Evolutionary conservation across 2,329 filamentous ascomycete species (phyloP).

Genomic region (Trichoderma semiorbis): DNA sequence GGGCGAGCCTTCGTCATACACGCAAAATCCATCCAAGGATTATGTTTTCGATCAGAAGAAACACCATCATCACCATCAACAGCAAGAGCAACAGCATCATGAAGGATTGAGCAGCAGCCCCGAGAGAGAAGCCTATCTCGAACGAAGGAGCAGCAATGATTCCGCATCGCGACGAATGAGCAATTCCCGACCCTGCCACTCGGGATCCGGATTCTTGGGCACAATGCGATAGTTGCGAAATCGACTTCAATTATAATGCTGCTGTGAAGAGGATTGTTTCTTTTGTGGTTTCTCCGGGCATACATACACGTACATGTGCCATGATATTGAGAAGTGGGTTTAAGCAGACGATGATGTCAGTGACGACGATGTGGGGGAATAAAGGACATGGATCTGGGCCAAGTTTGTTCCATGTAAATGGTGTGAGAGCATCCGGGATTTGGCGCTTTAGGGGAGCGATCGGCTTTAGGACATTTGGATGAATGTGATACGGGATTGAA

Average conservation of each 20-base stretch:
- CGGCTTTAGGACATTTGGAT: background rate
- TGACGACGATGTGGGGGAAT: background rate
- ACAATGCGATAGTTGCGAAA: constrained; percentile 10
- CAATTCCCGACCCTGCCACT: constrained; percentile 1
- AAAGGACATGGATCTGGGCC: background rate
- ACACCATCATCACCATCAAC: background rate
- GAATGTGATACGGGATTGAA: background rate
- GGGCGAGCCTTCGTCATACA: background rate
- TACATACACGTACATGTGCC: background rate
- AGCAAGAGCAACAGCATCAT: background rate
- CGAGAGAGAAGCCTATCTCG: background rate
- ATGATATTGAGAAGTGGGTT: background rate
- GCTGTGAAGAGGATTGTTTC: background rate
- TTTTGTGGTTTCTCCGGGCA: background rate
- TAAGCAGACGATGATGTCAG: background rate
- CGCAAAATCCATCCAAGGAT: background rate
- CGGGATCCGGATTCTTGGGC: constrained; percentile 16
- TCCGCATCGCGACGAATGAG: background rate
- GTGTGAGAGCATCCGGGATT: background rate
- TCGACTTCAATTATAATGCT: background rate
- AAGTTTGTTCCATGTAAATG: background rate
- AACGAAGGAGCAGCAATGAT: constrained; percentile 4
- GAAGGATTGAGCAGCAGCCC: background rate
- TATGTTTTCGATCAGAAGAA: background rate
- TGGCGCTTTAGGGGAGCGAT: background rate